Base-by-base conservation (phyloP, 1,139 yeast species). In the Yamadazyma triangularis region DNA sequence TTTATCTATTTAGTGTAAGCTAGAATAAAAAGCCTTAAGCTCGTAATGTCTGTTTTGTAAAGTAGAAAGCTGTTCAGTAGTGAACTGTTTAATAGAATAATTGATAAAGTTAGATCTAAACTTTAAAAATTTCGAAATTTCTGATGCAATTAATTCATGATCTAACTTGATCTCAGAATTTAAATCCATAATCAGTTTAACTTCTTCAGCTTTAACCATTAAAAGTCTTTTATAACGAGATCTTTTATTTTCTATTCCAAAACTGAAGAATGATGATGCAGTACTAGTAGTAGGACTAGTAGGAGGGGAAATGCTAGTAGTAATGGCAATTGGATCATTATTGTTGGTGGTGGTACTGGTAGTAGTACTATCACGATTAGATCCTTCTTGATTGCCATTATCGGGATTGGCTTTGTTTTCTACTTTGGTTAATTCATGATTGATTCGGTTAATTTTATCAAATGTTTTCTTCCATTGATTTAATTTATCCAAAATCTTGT, bases 111-210 rank as follows among this genome's bases (percentile, higher is more conserved):
- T 52, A 1, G 70, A 53, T 44, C 73, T 72, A 51, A 71, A 77
- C 33, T 58, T 64, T 38, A 81, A 54, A 37, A 73, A 79, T 31
- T 68, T 70, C 30, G 81, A 78, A 13, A 80, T 61, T 45, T 79
- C 84, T 29, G 75, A 68, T 1, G 89, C 88, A 8, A 80, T 45
- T 3, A 52, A 46, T 45, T 81, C 89, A 51, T 82, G 84, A 18
- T 63, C 67, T 30, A 48, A 42, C 39, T 68, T 73, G 25, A 74
- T 50, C 15, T 58, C 65, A n/a, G 41, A 30, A 33, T 60, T 64
- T 24, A 68, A 40, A 12, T 44, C 53, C 54, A 60, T 48, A 31
- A 67, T 56, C 30, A 48, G 47, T 32, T 57, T 54, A 23, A 64
- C 56, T 29, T 55, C 53, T 13, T 64, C 70, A 4, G 63, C 50